These are phyloP conservation scores for Phaseolus coccineus DNA, from an alignment of 331 rosid species.

Conservation along the genomic window DNA sequence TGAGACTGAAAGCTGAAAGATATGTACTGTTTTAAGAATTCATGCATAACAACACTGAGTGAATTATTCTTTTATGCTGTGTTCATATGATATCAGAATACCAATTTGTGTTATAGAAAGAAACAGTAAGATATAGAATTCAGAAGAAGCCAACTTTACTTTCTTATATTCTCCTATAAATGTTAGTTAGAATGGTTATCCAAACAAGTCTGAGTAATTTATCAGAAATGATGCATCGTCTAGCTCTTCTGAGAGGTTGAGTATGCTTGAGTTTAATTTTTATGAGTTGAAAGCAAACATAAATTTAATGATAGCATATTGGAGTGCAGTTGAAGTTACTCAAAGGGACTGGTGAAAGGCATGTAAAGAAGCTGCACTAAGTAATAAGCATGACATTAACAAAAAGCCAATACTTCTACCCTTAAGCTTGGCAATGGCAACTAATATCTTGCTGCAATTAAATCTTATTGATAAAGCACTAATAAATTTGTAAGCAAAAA, in stretches of 20 bases:
- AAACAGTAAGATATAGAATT: conserved; percentile 1
- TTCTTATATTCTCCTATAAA: not conserved
- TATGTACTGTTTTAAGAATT: not conserved
- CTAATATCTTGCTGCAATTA: not conserved
- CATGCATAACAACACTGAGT: not conserved
- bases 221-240: not conserved
- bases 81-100: not conserved
- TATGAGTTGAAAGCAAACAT: not conserved
- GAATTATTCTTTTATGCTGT: not conserved
- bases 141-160: not conserved
- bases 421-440: not conserved
- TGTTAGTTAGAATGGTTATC: not conserved
- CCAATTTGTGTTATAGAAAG: not conserved
- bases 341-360: conserved; percentile 18
- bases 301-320: not conserved
- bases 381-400: not conserved
- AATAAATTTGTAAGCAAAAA: not conserved
- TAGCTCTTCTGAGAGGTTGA: not conserved
- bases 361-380: conserved; percentile 18
- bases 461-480: not conserved
- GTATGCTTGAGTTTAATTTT: not conserved
- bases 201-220: not conserved
- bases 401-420: not conserved
- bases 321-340: conserved; percentile 17
- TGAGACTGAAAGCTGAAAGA: conserved; percentile 70